Percentiles rank a stretch among this genome's conserved stretches.
Evolutionary conservation across 371 early-diverging fungal genomes (phyloP).

Genomic region (Mucor sp.): DNA sequence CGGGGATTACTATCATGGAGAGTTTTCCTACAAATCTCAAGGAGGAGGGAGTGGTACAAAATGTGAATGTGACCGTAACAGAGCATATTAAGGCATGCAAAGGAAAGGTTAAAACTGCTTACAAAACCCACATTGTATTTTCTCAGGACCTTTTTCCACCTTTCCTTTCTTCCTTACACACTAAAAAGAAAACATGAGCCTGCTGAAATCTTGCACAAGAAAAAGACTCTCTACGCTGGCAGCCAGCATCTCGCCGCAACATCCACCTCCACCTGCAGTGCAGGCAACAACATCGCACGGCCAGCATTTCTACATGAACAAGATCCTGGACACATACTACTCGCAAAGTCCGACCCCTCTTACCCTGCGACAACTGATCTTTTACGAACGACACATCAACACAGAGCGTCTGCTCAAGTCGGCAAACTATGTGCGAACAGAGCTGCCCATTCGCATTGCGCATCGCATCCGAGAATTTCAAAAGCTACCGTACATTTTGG

Average conservation of each 20-base stretch:
- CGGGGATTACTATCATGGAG: not conserved
- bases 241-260: not conserved
- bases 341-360: conserved; percentile 70
- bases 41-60: not conserved
- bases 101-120: not conserved
- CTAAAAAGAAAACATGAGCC: not conserved
- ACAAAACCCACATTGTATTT: not conserved
- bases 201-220: not conserved
- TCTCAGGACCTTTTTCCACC: not conserved
- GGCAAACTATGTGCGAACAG: conserved; percentile 83
- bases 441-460: conserved; percentile 86
- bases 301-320: conserved; percentile 74
- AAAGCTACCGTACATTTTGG: conserved; percentile 81
- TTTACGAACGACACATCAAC: conserved; percentile 79
- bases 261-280: not conserved
- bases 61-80: not conserved
- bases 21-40: not conserved
- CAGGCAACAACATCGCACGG: not conserved
- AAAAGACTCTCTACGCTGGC: conserved; percentile 7
- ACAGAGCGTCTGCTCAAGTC: conserved; percentile 71
- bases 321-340: conserved; percentile 74
- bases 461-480: conserved; percentile 84
- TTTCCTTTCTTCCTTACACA: not conserved
- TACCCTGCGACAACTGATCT: conserved; percentile 80
- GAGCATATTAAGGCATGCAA: not conserved